These are phyloP conservation scores for Bonia amplexicaulis DNA, from an alignment of 176 grass and related monocot genomes.

Conservation along the genomic window DNA sequence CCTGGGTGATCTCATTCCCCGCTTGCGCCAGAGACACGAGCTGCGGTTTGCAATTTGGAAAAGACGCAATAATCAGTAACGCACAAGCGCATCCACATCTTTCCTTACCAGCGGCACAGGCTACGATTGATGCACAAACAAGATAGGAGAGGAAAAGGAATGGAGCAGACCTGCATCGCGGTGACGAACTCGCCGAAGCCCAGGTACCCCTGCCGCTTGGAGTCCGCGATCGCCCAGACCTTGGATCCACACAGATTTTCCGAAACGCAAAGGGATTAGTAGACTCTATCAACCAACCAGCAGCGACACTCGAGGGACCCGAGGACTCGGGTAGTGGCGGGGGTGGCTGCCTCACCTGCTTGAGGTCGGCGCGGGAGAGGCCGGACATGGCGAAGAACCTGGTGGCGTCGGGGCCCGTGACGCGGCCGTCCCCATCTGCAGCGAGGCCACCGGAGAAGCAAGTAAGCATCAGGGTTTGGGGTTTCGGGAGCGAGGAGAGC, in stretches of 20 bases:
- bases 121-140: too few relatives aligned
- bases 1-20: conserved; percentile 66
- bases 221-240: conserved; percentile 86
- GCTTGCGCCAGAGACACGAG: conserved; percentile 78
- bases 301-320: not conserved
- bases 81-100: not conserved
- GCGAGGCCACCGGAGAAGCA: not conserved
- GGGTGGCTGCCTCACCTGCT: conserved; percentile 47
- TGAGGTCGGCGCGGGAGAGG: conserved; percentile 69
- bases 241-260: conserved; percentile 7
- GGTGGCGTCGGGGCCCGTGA: conserved; percentile 70
- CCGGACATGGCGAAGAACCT: conserved; percentile 86
- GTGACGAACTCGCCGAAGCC: conserved; percentile 77
- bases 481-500: not conserved
- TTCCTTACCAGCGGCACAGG: not conserved
- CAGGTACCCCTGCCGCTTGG: conserved; percentile 89
- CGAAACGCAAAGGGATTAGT: not conserved
- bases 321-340: not conserved
- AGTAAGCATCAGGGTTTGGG: not conserved
- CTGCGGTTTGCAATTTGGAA: conserved; percentile 33
- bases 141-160: not conserved
- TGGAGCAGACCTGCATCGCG: conserved; percentile 61
- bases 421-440: conserved; percentile 68
- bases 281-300: too few relatives aligned
- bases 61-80: not conserved